Evolutionary conservation across 208 protist genomes (phyloP).

Genomic region (Lotmaria passim): DNA sequence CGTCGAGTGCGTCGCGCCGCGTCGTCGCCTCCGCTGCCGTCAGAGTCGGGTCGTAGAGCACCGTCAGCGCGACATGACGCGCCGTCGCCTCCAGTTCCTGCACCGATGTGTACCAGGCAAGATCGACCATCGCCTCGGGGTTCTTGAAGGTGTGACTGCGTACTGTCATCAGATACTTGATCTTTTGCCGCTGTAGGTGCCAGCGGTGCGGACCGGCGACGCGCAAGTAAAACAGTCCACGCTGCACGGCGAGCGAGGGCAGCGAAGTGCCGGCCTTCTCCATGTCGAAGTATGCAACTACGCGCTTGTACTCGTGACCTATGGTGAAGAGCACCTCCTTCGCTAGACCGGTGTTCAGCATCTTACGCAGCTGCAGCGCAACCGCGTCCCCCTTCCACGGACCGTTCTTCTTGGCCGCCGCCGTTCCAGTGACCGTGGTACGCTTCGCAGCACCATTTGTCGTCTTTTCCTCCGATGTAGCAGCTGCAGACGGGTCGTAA

Average conservation of each 20-base stretch:
- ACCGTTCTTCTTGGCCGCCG: background rate
- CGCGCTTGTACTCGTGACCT: constrained; percentile 76
- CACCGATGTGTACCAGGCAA: constrained; percentile 78
- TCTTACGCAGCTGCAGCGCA: constrained; percentile 46
- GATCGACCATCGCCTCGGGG: constrained; percentile 76
- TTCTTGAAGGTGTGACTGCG: constrained; percentile 78
- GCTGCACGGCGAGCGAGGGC: constrained; percentile 3
- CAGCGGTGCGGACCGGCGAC: constrained; percentile 53
- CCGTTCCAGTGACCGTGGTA: too few species aligned
- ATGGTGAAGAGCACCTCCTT: constrained; percentile 77
- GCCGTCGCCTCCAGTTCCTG: constrained; percentile 78
- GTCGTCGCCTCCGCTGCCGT: constrained; percentile 31
- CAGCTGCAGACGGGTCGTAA: constrained; percentile 30
- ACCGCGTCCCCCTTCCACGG: constrained; percentile 20
- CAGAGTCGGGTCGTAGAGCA: constrained; percentile 62
- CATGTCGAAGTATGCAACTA: constrained; percentile 56
- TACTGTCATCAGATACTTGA: constrained; percentile 46
- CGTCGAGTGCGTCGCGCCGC: constrained; percentile 60
- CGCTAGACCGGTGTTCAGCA: constrained; percentile 69
- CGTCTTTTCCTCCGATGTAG: background rate
- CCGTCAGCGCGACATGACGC: constrained; percentile 48
- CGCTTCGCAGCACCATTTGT: background rate
- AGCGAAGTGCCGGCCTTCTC: constrained; percentile 9
- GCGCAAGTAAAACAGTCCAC: constrained; percentile 28
- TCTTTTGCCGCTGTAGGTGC: constrained; percentile 38